Conservation (phyloP, 305 asterid species). For the Fraxinus albicans region DNA sequence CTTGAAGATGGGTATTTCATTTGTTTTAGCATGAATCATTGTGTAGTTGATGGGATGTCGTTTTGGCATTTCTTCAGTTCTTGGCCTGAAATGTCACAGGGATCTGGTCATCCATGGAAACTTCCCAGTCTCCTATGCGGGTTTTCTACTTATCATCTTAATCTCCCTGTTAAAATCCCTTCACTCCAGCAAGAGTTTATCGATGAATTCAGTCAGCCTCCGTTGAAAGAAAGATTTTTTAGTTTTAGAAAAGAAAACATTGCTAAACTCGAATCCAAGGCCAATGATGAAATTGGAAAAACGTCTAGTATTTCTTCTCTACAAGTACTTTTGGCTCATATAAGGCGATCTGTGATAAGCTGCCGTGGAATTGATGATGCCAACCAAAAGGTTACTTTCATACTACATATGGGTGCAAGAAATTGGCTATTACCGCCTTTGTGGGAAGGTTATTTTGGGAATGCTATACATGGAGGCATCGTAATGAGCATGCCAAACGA, state of each 20-base stretch:
- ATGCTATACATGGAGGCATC: slow-evolving; percentile 3
- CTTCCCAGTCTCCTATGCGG: slow-evolving; percentile 16
- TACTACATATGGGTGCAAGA: slow-evolving; percentile 28
- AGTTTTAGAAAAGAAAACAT: slow-evolving; percentile 28
- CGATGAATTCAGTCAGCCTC: background rate
- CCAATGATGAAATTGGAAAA: slow-evolving; percentile 28
- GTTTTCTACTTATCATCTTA: background rate
- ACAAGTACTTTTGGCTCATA: background rate
- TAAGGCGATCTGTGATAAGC: slow-evolving; percentile 38
- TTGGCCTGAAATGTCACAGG: slow-evolving; percentile 50
- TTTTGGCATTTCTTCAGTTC: slow-evolving; percentile 58
- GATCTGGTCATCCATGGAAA: slow-evolving; percentile 15
- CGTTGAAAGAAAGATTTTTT: slow-evolving; percentile 23
- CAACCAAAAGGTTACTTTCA: background rate
- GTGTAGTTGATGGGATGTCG: slow-evolving; percentile 36
- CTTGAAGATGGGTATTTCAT: slow-evolving; percentile 46
- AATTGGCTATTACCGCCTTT: slow-evolving; percentile 23
- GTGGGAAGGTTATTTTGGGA: slow-evolving; percentile 41
- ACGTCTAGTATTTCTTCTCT: background rate
- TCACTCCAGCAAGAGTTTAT: background rate
- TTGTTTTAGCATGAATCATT: slow-evolving; percentile 39
- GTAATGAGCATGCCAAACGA: background rate
- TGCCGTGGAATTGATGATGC: background rate
- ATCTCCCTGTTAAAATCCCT: slow-evolving; percentile 11
- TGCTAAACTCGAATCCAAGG: slow-evolving; percentile 27